Base-by-base conservation (phyloP, 2,329 filamentous ascomycete genomes). In the Paecilomyces sp. region DNA sequence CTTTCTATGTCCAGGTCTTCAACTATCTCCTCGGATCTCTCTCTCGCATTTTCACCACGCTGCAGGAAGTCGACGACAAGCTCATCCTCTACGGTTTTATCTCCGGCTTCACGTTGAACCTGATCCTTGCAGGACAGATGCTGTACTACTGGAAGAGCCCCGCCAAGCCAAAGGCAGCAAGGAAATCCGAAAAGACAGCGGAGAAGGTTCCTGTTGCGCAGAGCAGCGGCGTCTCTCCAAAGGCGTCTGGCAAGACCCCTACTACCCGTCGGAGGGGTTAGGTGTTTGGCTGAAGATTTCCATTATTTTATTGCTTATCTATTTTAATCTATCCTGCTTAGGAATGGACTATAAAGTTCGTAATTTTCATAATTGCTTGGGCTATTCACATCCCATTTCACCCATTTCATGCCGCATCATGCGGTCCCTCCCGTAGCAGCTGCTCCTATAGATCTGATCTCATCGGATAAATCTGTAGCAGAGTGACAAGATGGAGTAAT, bases 21-120 rank as follows among this genome's bases (percentile, higher is more conserved):
- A 97, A 97, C 82, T 99, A 96, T 78, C 90, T 99, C 69, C 82
- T 88, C 67, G 94, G 95, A 47, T 96, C 92, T 52, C 85, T 97
- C 60, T 90, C 91, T 28, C 90, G 94, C 72, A 96, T 99, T 79
- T 99, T 97, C 77, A 99, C 94, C 33, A 99, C 95, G 8, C 81
- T 99, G 60, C 92, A 97, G 72, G 94, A 99, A 80, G 94, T 99
- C 61, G 90, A 96, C 74, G 94, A 99, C 77, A 92, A 92, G 77
- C 83, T 97, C 61, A 97, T 99, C 69, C 84, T 99, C 28, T 97
- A 96, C 78, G 90, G 92, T 56, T 97, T 96, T 81, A 79, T 97
- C 58, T 91, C 92, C 7, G 94, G 92, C 30, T 97, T 97, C 74
- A 78, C 82, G n/a, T 85, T 99, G 67, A 99, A 99, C 76, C 82